phyloP scores from a whole-genome alignment of 345 rosid species.

The Bretschneidera sinensis region DNA sequence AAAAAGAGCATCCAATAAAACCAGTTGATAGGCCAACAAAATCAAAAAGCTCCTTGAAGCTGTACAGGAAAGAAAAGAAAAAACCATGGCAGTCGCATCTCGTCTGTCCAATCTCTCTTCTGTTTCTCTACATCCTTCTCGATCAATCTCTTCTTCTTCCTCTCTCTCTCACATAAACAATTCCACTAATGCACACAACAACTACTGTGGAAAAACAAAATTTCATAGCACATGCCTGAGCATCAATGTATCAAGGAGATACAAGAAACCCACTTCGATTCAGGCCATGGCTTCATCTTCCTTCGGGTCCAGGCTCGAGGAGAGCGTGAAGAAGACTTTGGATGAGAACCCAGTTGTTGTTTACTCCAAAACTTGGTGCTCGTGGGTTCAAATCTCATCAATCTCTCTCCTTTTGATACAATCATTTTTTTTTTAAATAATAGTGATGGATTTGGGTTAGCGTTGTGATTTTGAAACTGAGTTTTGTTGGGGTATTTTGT shows the following conservation, averaged over 20 bases:
- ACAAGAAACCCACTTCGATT: constrained; percentile 29
- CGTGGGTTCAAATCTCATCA: constrained; percentile 49
- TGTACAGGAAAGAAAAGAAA: not conserved
- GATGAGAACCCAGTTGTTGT: constrained; percentile 75
- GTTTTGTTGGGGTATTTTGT: not conserved
- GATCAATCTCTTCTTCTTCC: constrained; percentile 24
- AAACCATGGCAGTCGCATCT: constrained; percentile 49
- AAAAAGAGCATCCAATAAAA: not conserved
- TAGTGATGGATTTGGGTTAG: not conserved
- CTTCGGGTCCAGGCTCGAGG: constrained; percentile 84
- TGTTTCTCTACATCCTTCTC: constrained; percentile 32
- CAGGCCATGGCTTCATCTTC: constrained; percentile 67
- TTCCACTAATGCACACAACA: constrained; percentile 7
- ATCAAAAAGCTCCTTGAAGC: not conserved
- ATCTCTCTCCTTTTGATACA: not conserved
- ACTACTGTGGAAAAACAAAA: constrained; percentile 10
- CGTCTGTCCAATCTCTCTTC: constrained; percentile 35
- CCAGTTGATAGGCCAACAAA: not conserved
- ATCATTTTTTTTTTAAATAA: not conserved
- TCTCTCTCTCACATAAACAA: constrained; percentile 11
- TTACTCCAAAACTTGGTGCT: constrained; percentile 96
- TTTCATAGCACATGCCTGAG: constrained; percentile 18
- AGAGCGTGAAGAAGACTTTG: constrained; percentile 60
- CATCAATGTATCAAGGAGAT: constrained; percentile 25
- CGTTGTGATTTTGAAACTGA: not conserved